Base-by-base conservation (phyloP, 495 filamentous ascomycete genomes). In the Tetracladium setigerum region DNA sequence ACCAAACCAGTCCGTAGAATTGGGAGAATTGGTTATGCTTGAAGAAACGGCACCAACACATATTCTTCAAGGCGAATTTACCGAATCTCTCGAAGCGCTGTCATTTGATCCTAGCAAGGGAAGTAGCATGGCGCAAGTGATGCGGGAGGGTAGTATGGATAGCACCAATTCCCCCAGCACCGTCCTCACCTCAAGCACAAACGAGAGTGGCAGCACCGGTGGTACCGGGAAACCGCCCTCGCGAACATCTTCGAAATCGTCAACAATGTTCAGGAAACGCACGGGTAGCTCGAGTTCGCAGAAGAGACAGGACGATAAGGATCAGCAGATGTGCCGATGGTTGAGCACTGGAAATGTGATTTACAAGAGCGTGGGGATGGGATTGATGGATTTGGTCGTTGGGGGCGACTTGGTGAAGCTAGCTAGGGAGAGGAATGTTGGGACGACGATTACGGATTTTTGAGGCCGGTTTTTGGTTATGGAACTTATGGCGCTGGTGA, bases 11-110 rank as follows among this genome's bases (percentile, higher is more conserved):
- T 69, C 95, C 15, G 84, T 95, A 6, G 90, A 98, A 72, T 67
- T 89, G 5, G 89, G 90, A 3, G 88, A 95, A 60, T 62, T 95
- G 39, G 69, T 91, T 41, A 88, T 90, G 81, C 67, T 87, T 46
- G 78, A 78, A 57, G 62, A 69, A 45, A 69, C 66, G 37, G 61
- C 61, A 3, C 63, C 60, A 34, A 44, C 59, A n/a, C 22, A 27
- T 27, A 27, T 27, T 18, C 63, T 13, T 2, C 1, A 50, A 2
- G 39, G n/a, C 22, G 33, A 14, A 16, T 13, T 35, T 6, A 2
- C 30, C 1, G 11, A 35, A n/a, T 18, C 30, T 33, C 41, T 31
- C 1, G n/a, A 18, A 3, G 9, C 3, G 17, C 34, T 36, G 19
- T 39, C 10, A 39, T 15, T 18, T 39, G 37, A 39, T 17, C 16